A percentile compares a stretch with the other conserved stretches of the same genome.
Evolutionary conservation across 371 early-diverging fungal species (phyloP).

Genomic region (Neoconidiobolus thromboides): DNA sequence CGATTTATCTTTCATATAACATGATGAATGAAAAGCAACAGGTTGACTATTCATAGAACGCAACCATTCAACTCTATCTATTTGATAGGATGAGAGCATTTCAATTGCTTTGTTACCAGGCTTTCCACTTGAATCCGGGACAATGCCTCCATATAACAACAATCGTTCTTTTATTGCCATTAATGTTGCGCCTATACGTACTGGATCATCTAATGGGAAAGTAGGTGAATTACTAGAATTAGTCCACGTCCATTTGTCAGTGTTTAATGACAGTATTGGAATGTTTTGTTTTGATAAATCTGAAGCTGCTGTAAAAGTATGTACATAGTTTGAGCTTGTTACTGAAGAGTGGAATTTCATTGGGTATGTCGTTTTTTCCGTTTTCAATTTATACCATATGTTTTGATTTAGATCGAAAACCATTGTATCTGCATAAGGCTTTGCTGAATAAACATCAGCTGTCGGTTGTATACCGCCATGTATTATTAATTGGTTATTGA

Average conservation of each 20-base stretch:
- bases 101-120: background rate
- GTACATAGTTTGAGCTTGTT: background rate
- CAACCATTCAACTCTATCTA: background rate
- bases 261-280: background rate
- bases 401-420: too few species aligned
- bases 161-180: background rate
- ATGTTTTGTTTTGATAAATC: background rate
- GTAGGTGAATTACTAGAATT: background rate
- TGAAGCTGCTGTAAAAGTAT: background rate
- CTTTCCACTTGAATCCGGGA: background rate
- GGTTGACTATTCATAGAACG: background rate
- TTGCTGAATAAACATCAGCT: too few species aligned
- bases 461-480: too few species aligned
- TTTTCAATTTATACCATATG: too few species aligned
- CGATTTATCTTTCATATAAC: background rate
- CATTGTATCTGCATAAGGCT: too few species aligned
- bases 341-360: conserved; percentile 2
- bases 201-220: background rate
- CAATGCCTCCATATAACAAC: conserved; percentile 1
- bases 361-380: background rate
- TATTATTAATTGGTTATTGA: too few species aligned
- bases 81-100: background rate
- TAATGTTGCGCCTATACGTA: background rate
- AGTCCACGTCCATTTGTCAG: background rate
- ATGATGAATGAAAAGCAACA: background rate